Base-by-base conservation (phyloP, 495 filamentous ascomycete genomes). In the Tuber borchii region DNA sequence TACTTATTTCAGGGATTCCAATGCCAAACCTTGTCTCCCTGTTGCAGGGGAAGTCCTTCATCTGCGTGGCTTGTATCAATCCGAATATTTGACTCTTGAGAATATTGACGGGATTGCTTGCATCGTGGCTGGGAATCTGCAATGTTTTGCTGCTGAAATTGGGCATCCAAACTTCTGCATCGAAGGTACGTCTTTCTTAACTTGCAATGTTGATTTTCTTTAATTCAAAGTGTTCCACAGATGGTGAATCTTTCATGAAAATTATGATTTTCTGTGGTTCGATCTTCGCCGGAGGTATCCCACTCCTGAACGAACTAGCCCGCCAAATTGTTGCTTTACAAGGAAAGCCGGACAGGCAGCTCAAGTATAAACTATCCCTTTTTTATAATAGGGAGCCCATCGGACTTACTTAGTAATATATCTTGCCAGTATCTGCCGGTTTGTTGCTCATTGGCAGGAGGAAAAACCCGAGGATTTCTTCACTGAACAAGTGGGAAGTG, bases 391-490 rank as follows among this genome's bases (percentile, higher is more conserved):
- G 16, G 26, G 14, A 34, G 26, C 19, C 26, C 34, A 34, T 34
- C 34, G 56, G 3, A 34, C 34, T 65, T 65, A 39, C 51, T 39
- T 79, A 61, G 71, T 40, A 44, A 34, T 19, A 17, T 72, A 26
- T 20, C 56, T 17, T 44, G 61, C 20, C 45, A 79, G 78, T 39
- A 79, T 79, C 31, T n/a, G 78, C n/a, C 70, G 78, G 69, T 79
- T 79, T 39, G 31, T 79, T 17, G 45, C 72, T 20, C 77, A 76
- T 14, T 79, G 78, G 78, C 78, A 79, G 34, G n/a, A 76, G 9
- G 78, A 79, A 37, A 79, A 79, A 7, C 78, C 78, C 2, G 78
- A 79, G 26, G 78, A 79, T 39, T 79, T 79, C 17, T 79, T 77
- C 73, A 22, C 45, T n/a, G 37, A 75, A 31, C 73, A 76, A 22